Evolutionary conservation across 148 eudicot genomes (phyloP), one percentile per base, ranked within the genome.

Genomic region (Cornus controversa): DNA sequence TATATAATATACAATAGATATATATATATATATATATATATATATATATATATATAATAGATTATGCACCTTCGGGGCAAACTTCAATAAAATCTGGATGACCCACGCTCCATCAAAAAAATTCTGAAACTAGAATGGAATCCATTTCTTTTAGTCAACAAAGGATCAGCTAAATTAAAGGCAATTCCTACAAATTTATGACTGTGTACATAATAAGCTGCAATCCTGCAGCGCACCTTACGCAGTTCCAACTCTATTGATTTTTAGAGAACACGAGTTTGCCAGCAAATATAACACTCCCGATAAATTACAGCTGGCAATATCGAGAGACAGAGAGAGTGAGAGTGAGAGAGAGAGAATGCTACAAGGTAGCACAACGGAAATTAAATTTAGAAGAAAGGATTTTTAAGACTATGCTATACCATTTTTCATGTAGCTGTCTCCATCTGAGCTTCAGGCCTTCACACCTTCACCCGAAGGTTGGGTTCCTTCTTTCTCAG

Each of bases 401-500:
- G 42, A 62, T 68, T 37, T 40, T 22, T 57, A 73, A 79, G 58
- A 79, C 15, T 36, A n/a, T 11, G 36, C 27, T 75, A 50, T 73
- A 83, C 60, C 72, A 53, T 69, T 65, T 72, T 67, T 54, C 47
- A 26, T 47, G 75, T 54, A 58, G 67, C 58, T 80, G 13, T 60
- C 26, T 50, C 67, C 71, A 66, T 34, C 71, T 28, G 3, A 20
- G 57, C 27, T 23, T 91, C 83, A 89, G 66, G 83, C 86, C 82
- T 87, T 79, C 15, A 90, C 90, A 82, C 82, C 79, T 82, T 87
- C 73, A 23, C 66, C 72, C 34, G 88, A 81, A 74, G 88, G 89
- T 37, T 75, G 82, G 24, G 80, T 83, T 76, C 85, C 90, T 22
- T 83, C 87, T 67, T 90, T 85, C 34, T 80, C 84, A 6, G 84